phyloP scores from a whole-genome alignment of 1,139 yeast species.

The Geotrichum aggregatum region DNA sequence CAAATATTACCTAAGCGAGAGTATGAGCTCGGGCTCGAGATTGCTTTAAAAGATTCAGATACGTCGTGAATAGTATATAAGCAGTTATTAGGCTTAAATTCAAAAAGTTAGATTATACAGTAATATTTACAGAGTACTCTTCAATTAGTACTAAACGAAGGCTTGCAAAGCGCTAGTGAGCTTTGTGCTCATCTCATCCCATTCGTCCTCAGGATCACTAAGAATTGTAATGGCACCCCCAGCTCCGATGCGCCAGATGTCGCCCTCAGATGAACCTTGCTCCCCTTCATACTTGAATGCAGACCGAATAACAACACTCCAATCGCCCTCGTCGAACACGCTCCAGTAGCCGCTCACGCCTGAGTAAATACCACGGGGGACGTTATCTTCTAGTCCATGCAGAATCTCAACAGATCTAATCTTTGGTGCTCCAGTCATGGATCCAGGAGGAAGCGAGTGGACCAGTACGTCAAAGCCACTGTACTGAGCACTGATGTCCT shows the following conservation, averaged over 20 bases:
- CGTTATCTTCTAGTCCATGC: slow-evolving; percentile 48
- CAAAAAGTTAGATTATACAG: too few species aligned
- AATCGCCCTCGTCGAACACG: slow-evolving; percentile 79
- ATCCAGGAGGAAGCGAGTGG: slow-evolving; percentile 90
- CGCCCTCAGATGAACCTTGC: slow-evolving; percentile 26
- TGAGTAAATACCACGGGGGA: slow-evolving; percentile 80
- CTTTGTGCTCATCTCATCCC: slow-evolving; percentile 88
- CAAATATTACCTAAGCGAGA: too few species aligned
- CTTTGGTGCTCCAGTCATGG: slow-evolving; percentile 99
- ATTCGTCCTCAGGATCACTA: slow-evolving; percentile 75
- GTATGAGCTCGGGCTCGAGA: too few species aligned
- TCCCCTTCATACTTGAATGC: slow-evolving; percentile 57
- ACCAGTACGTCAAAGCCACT: slow-evolving; percentile 75
- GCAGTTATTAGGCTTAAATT: too few species aligned
- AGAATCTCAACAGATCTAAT: slow-evolving; percentile 83
- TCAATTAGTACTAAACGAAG: slow-evolving; percentile 24
- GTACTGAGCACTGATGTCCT: slow-evolving; percentile 33
- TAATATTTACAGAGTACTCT: background rate
- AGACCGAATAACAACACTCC: slow-evolving; percentile 93
- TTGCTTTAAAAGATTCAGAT: too few species aligned
- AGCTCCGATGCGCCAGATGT: slow-evolving; percentile 85
- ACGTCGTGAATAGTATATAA: too few species aligned
- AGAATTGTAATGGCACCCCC: slow-evolving; percentile 97
- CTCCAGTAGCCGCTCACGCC: slow-evolving; percentile 98
- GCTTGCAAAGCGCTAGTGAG: slow-evolving; percentile 60